Percentiles rank a stretch among this genome's conserved stretches.
Conservation (phyloP, 176 grass and related monocot species). For the Rhipidocladum racemiflorum region DNA sequence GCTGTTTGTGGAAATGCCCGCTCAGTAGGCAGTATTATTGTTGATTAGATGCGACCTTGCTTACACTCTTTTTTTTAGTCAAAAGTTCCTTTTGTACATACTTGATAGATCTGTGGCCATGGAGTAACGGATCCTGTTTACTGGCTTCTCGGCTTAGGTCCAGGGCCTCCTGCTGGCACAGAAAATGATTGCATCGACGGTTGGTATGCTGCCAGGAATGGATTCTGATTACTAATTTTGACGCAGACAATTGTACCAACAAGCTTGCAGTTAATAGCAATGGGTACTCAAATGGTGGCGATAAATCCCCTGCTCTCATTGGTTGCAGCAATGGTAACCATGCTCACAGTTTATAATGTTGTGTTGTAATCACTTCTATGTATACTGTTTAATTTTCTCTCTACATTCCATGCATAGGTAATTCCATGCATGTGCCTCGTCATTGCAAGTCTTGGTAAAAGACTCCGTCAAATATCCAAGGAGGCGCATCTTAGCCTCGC, state of each 20-base stretch:
- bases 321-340: conserved; percentile 44
- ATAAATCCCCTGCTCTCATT: conserved; percentile 57
- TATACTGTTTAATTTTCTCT: conserved; percentile 26
- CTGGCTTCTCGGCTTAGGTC: neutral
- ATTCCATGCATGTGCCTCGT: conserved; percentile 55
- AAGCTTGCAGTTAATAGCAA: conserved; percentile 64
- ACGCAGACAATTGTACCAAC: conserved; percentile 62
- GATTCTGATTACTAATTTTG: conserved; percentile 29
- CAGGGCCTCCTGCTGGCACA: neutral
- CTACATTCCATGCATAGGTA: conserved; percentile 35
- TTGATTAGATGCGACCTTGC: neutral
- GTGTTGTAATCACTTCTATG: neutral
- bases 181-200: neutral
- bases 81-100: neutral
- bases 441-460: conserved; percentile 56
- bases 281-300: conserved; percentile 69
- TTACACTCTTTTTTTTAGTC: neutral
- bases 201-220: conserved; percentile 1
- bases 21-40: neutral
- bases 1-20: conserved; percentile 33
- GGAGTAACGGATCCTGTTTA: neutral
- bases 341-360: neutral
- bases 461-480: conserved; percentile 58
- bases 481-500: conserved; percentile 51
- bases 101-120: neutral